phyloP scores from a whole-genome alignment of 768 basidiomycete genomes.

The Mycena maculata region DNA sequence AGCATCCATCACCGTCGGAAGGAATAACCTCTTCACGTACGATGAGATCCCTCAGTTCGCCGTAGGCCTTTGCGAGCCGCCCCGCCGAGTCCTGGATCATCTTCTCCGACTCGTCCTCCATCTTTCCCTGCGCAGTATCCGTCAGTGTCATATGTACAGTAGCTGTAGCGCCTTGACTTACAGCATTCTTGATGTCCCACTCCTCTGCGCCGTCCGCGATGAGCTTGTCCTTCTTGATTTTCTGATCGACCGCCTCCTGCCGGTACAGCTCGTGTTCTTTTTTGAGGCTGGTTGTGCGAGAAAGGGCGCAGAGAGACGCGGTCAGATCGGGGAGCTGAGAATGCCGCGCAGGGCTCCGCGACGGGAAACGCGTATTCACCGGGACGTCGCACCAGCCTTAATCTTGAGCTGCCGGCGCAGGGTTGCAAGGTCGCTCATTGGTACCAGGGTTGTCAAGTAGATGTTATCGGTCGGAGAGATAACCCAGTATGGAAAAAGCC shows the following conservation, averaged over 20 bases:
- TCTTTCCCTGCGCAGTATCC: slow-evolving; percentile 33
- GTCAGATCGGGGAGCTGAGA: slow-evolving; percentile 26
- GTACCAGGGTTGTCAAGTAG: slow-evolving; percentile 22
- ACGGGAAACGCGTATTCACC: slow-evolving; percentile 56
- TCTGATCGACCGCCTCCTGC: slow-evolving; percentile 71
- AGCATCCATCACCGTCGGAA: slow-evolving; percentile 10
- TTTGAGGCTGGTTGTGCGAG: slow-evolving; percentile 65
- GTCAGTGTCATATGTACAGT: slow-evolving; percentile 6
- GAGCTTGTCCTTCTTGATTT: slow-evolving; percentile 71
- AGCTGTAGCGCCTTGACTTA: slow-evolving; percentile 50
- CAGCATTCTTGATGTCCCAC: slow-evolving; percentile 83
- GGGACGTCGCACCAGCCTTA: slow-evolving; percentile 72
- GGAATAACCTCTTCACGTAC: slow-evolving; percentile 59
- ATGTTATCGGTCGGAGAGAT: slow-evolving; percentile 20
- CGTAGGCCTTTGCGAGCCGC: slow-evolving; percentile 70
- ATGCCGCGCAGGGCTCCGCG: not conserved
- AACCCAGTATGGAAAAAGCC: not conserved
- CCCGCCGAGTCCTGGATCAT: slow-evolving; percentile 79
- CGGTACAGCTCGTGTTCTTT: slow-evolving; percentile 78
- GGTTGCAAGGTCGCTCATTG: slow-evolving; percentile 61
- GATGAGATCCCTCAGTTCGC: slow-evolving; percentile 72
- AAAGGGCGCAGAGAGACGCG: slow-evolving; percentile 20
- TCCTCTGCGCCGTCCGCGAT: slow-evolving; percentile 71
- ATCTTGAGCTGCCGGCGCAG: slow-evolving; percentile 80
- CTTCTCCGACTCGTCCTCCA: slow-evolving; percentile 82